Base-by-base conservation (phyloP, 2,329 filamentous ascomycete species). In the Cordyceps cicadae region DNA sequence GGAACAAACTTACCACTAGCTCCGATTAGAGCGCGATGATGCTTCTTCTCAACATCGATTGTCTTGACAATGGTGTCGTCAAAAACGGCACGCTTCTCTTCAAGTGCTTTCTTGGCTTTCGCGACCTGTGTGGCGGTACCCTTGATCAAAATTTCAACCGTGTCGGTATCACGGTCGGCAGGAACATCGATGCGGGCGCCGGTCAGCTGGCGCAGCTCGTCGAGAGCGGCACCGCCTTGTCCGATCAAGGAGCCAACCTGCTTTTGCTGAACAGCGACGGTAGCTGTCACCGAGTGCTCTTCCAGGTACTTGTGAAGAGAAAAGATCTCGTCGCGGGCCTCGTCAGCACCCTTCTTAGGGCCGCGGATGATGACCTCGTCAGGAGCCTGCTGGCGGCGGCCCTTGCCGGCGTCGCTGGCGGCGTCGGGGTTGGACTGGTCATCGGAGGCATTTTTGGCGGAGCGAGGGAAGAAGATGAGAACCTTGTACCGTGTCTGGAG, bases 221-320 rank as follows among this genome's bases (percentile, higher is more conserved):
- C 94, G 82, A 99, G 90, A 67, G 90, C 92, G 67, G 88, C 86
- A 64, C 94, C 94, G 46, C 92, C 89, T 68, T 92, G 87, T 54
- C 94, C 94, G 68, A 99, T 97, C 65, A 99, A 78, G 19, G 90
- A 93, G n/a, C 92, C 92, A 62, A 99, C 81, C 73, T 97, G 92
- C 75, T 87, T 92, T 74, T 94, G 91, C 66, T 95, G 89, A 39
- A 99, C 90, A 14, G 88, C 86, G 15, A 99, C 86, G 14, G 85
- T 88, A 17, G 87, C 89, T 24, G 83, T 87, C 73, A 89, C 83
- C 0, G 91, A 94, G 72, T 92, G 92, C 71, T 97, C 93, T 73
- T 90, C 87, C 51, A 93, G 83, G 74, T 92, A 99, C 74, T 96
- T 90, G 69, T 94, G 82, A 54, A 97, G 81, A 63, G 87, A 92